Percentiles rank a stretch among this genome's conserved stretches.
These are phyloP conservation scores for Chytriomyces sp. DNA, from an alignment of 192 early-diverging fungal genomes.

Conservation along the genomic window DNA sequence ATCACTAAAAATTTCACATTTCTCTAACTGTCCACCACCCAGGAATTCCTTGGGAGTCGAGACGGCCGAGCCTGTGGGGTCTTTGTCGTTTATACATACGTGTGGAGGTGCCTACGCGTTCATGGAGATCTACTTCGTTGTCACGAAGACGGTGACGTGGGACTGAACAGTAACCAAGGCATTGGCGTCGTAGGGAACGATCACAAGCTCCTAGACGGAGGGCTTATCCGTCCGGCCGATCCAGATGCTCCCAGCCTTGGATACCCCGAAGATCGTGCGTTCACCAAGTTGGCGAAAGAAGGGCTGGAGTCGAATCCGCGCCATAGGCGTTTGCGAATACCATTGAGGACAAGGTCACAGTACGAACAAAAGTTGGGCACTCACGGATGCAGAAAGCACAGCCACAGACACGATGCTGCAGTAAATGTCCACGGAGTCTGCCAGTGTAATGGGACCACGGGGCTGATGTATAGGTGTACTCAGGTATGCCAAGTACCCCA, in stretches of 20 bases:
- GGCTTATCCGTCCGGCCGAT: constrained; percentile 28
- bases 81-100: constrained; percentile 24
- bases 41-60: neutral
- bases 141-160: constrained; percentile 5
- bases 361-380: too few relatives aligned
- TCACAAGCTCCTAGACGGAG: constrained; percentile 22
- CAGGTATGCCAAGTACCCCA: too few relatives aligned
- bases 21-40: neutral
- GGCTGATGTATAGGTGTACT: too few relatives aligned
- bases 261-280: constrained; percentile 26
- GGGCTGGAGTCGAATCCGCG: too few relatives aligned
- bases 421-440: too few relatives aligned
- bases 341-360: too few relatives aligned
- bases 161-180: constrained; percentile 2
- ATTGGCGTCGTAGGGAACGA: constrained; percentile 14
- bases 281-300: constrained; percentile 8
- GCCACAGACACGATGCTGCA: too few relatives aligned
- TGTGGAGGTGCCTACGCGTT: constrained; percentile 9
- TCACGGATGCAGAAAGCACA: too few relatives aligned
- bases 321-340: too few relatives aligned
- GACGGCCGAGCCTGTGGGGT: neutral
- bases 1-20: too few relatives aligned
- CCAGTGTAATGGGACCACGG: too few relatives aligned
- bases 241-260: neutral
- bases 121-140: neutral